Evolutionary conservation across 306 rosid genomes (phyloP), one percentile per base, ranked within the genome.

Genomic region (Citrullus amarus): DNA sequence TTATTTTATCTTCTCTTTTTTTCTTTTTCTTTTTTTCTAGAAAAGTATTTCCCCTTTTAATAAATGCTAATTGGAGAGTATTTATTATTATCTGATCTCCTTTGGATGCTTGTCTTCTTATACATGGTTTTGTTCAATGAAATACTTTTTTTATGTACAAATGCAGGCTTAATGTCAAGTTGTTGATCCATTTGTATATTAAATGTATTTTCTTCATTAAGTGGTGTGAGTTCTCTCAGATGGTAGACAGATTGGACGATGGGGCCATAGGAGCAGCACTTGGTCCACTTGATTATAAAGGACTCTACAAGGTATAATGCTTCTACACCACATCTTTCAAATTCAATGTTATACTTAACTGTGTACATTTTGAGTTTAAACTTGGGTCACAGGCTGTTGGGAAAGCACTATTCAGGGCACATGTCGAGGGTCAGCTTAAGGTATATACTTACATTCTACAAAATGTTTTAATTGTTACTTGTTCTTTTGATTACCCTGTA

Each of bases 341-440:
- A 69, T 20, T 25, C 28, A 25, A 25, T 69, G 18, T 69, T 69
- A 43, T 43, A 43, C 53, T 67, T 39, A 25, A 34, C 46, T 22
- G 50, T n/a, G 34, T 20, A 69, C 70, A 72, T 82, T 77, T 80
- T 80, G 80, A 89, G 87, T 72, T 7, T 60, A 79, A 80, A 62
- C 86, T 69, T 79, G 82, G 80, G 83, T 88, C 86, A 85, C 90
- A 94, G 98, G 97, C 98, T 32, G 97, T 92, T 81, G 98, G 96
- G 70, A 92, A 84, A 87, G 98, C 98, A 81, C 93, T 95, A 79
- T 95, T 95, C 86, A 77, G 93, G 88, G 97, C 98, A 78, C 98
- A 95, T 84, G 98, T 95, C 17, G 98, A 95, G 85, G 98, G 98
- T 78, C 98, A 89, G 85, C 93, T 95, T 66, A 95, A 95, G 98